A percentile compares a stretch with the other conserved stretches of the same genome.
These are phyloP conservation scores for Calocybe cyanea DNA, from an alignment of 768 basidiomycete species.

Conservation along the genomic window DNA sequence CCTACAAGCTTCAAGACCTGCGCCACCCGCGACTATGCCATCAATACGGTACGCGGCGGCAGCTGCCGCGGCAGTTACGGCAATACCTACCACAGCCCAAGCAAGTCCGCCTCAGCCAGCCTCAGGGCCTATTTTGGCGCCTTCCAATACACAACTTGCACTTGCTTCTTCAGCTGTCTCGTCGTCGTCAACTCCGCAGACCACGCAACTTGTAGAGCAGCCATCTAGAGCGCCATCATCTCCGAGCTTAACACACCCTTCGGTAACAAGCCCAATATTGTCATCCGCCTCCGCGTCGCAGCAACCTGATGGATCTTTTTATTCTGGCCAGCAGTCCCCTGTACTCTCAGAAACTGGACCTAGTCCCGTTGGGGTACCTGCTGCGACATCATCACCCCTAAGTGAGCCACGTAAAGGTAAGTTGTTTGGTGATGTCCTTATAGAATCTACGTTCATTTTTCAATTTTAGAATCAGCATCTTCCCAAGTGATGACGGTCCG, in stretches of 20 bases:
- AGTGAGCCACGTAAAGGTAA: conserved; percentile 48
- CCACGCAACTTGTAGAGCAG: conserved; percentile 31
- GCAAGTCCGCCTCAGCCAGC: conserved; percentile 33
- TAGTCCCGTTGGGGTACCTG: conserved; percentile 39
- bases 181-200: conserved; percentile 25
- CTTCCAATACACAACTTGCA: conserved; percentile 30
- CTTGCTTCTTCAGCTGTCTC: conserved; percentile 36
- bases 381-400: conserved; percentile 60
- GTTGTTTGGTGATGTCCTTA: conserved; percentile 17
- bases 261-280: conserved; percentile 76
- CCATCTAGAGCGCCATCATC: conserved; percentile 54
- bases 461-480: conserved; percentile 35
- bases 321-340: conserved; percentile 70
- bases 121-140: conserved; percentile 40
- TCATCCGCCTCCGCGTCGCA: conserved; percentile 70
- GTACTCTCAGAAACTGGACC: conserved; percentile 63
- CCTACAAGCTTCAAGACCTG: conserved; percentile 51
- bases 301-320: conserved; percentile 65
- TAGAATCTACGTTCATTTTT: conserved; percentile 1
- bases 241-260: conserved; percentile 83
- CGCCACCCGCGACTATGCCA: conserved; percentile 57
- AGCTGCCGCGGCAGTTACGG: conserved; percentile 59
- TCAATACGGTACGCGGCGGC: conserved; percentile 92
- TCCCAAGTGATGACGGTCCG: conserved; percentile 39
- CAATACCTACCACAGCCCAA: conserved; percentile 22